Base-by-base conservation (phyloP, 805 yeast genomes). In the Candida sanyiensis region DNA sequence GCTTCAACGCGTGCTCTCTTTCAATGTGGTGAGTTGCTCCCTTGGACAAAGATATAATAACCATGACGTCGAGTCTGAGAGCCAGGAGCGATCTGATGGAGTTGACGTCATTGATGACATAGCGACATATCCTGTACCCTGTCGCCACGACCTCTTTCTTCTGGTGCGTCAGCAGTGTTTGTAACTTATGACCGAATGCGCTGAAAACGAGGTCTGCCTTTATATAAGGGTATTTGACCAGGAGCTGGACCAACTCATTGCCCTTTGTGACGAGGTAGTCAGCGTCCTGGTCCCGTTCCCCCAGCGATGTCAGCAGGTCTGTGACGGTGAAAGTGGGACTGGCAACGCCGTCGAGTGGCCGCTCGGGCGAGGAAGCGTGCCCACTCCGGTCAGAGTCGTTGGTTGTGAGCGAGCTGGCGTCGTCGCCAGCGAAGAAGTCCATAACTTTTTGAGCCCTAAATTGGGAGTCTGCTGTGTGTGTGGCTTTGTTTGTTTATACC, bases 51-150 rank as follows among this genome's bases (percentile, higher is more conserved):
- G 94, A 70, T 12, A 77, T 66, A 2, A 84, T 73, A 6, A 87
- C 56, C 44, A 80, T 75, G 2, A 75, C 67, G 41, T 86, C 85
- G 5, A 85, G 54, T 41, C 78, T 73, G 24, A 76, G 60, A 11
- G 69, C 66, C 7, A 75, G 62, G 45, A 88, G 61, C 3, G 69
- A 58, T n/a, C 63, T 58, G 6, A 86, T 53, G 3, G 88, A 74
- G 6, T 71, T 72, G 11, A 66, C 54, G 43, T 74, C 74, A 24
- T 72, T 70, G 15, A 83, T 64, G 13, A 84, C 64, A 46, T 82
- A 72, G 13, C 96, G 64, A 17, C 87, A 70, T 1, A 87, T 69
- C 35, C 95, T 66, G 57, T 78, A 87, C 0, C 89, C 95, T 2
- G 87, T 72, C 0, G 89, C 83, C 7, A 80, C 69, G 1, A 85